Base-by-base conservation (phyloP, 345 rosid species). In the Barbarea vulgaris region DNA sequence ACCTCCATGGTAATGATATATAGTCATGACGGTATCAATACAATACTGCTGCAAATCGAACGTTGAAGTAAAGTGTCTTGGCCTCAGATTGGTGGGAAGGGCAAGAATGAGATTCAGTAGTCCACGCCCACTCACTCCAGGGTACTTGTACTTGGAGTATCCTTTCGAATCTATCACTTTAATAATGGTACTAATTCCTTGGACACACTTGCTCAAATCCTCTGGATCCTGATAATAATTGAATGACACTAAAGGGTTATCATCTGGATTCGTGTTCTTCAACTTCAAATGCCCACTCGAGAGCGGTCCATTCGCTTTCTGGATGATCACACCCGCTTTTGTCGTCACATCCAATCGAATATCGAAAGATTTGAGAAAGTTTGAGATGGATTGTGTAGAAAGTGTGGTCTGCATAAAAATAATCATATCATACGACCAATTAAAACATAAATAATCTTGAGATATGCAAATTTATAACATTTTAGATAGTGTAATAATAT, bases 1-100 rank as follows among this genome's bases (percentile, higher is more conserved):
- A 42, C 91, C 94, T 34, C 90, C 90, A 48, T 85, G 91, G 50
- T 89, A 89, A 52, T 86, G 94, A 86, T 89, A 87, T 4, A 87
- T 80, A 1, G 94, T 89, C 83, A 74, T 79, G 8, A 75, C 85
- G 0, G 90, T 85, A 76, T 84, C 87, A 0, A 6, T 82, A 75
- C 91, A 87, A 57, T 82, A 89, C 33, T 88, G 91, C 58, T 88
- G 83, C 50, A 92, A 51, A 8, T 89, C 87, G 8, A 71, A 22
- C 7, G 88, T 60, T 0, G 87, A 47, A 0, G 60, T 76, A 0
- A 67, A 15, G 59, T 86, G 87, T 39, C 82, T 84, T 19, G 87
- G 91, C 74, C 87, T 87, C 63, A 84, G 33, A 79, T 90, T 92
- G 10, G 77, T 80, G 0, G 92, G 92, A 15, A 85, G 42, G 17